Evolutionary conservation across 805 yeast genomes (phyloP).

Genomic region (Lipomyces spencermartinsiae): DNA sequence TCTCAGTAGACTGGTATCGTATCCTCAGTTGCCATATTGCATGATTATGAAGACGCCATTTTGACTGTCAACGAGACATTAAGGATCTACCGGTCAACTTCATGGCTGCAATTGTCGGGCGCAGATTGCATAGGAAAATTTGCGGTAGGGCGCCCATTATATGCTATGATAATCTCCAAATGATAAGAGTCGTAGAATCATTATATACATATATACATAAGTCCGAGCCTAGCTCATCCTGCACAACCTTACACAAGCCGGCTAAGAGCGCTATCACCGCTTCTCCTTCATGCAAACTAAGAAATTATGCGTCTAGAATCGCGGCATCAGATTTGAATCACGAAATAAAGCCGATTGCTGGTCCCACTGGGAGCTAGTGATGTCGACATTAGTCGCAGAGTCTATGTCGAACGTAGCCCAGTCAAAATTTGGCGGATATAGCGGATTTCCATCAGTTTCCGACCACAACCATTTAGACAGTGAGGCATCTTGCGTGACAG

Average conservation of each 20-base stretch:
- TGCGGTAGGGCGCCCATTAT: too few relatives aligned
- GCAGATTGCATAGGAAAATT: too few relatives aligned
- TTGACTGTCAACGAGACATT: too few relatives aligned
- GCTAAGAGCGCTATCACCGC: background rate
- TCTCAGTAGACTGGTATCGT: too few relatives aligned
- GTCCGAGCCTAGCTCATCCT: background rate
- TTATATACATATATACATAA: background rate
- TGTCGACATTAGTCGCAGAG: background rate
- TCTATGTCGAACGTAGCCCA: background rate
- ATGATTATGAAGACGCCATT: too few relatives aligned
- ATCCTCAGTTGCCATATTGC: too few relatives aligned
- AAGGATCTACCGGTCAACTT: too few relatives aligned
- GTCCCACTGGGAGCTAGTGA: background rate
- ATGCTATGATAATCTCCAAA: too few relatives aligned
- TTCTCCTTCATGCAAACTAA: background rate
- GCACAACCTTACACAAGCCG: background rate
- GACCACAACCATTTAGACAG: conserved; percentile 1
- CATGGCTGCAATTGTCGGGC: too few relatives aligned
- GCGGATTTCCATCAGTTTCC: background rate
- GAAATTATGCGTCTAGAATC: background rate
- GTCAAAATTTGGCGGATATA: background rate
- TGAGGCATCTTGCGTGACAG: background rate
- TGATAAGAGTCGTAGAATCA: background rate
- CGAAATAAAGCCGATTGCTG: background rate
- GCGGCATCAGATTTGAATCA: background rate